Percentiles rank a stretch among this genome's conserved stretches.
These are phyloP conservation scores for Cercophora scortea DNA, from an alignment of 495 filamentous ascomycete species.

Conservation along the genomic window DNA sequence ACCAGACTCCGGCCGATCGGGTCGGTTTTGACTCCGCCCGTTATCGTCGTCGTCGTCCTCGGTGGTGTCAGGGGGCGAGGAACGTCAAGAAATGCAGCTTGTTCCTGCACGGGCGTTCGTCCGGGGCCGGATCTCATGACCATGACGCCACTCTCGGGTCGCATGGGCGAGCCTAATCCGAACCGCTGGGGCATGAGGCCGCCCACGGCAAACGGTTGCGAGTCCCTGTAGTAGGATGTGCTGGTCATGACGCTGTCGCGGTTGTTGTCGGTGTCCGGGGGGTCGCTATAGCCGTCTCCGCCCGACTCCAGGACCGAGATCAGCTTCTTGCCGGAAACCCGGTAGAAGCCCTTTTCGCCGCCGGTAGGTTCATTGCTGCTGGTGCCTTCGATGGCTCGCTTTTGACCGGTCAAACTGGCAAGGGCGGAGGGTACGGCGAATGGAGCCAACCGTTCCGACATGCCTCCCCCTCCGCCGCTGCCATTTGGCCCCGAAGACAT, in stretches of 20 bases:
- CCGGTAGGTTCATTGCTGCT: conserved; percentile 29
- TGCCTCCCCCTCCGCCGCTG: conserved; percentile 17
- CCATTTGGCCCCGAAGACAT: conserved; percentile 5
- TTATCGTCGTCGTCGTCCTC: conserved; percentile 4
- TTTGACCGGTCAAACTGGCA: conserved; percentile 37
- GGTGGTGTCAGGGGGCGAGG: conserved; percentile 17
- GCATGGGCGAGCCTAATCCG: conserved; percentile 40
- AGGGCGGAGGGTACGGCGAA: conserved; percentile 50
- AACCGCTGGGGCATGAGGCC: conserved; percentile 11
- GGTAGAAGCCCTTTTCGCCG: conserved; percentile 39
- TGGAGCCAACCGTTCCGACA: conserved; percentile 45
- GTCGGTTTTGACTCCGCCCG: neutral
- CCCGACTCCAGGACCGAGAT: conserved; percentile 60
- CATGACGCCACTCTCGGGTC: conserved; percentile 37
- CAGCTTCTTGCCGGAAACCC: conserved; percentile 65
- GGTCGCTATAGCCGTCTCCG: conserved; percentile 62
- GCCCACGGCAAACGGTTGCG: conserved; percentile 34
- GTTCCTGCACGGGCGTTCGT: conserved; percentile 34
- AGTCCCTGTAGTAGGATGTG: conserved; percentile 43
- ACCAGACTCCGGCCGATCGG: conserved; percentile 36
- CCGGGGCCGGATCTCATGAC: conserved; percentile 37
- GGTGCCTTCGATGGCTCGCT: conserved; percentile 39
- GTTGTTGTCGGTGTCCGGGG: neutral
- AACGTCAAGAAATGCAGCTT: conserved; percentile 27
- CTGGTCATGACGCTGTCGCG: conserved; percentile 37